These are phyloP conservation scores for Volutella citrinella DNA, from an alignment of 2,329 filamentous ascomycete genomes.

Conservation along the genomic window DNA sequence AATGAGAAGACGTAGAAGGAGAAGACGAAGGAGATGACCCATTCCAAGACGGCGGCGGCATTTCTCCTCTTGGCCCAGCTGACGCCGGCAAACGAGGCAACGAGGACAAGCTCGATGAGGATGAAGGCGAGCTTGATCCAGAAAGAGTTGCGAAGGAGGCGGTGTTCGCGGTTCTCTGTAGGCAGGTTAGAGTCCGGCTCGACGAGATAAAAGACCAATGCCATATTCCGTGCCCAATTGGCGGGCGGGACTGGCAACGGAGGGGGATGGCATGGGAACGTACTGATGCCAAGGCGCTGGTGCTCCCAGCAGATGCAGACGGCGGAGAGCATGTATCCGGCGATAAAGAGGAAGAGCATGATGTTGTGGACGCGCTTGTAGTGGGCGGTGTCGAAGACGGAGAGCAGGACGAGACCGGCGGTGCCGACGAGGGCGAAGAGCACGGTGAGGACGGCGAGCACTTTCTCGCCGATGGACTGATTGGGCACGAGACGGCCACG, in stretches of 20 bases:
- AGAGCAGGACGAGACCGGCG: slow-evolving; percentile 74
- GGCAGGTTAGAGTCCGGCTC: slow-evolving; percentile 6
- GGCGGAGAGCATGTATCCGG: slow-evolving; percentile 79
- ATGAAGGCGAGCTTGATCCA: slow-evolving; percentile 86
- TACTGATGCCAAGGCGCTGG: slow-evolving; percentile 74
- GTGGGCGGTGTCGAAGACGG: slow-evolving; percentile 78
- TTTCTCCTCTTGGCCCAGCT: slow-evolving; percentile 52
- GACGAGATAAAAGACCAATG: too few relatives aligned
- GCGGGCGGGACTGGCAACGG: too few relatives aligned
- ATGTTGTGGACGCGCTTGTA: slow-evolving; percentile 67
- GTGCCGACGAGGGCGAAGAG: slow-evolving; percentile 72
- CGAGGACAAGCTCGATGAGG: slow-evolving; percentile 71
- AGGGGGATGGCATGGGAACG: too few relatives aligned
- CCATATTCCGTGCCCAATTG: too few relatives aligned
- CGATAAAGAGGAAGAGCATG: slow-evolving; percentile 81
- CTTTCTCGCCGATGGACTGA: slow-evolving; percentile 57
- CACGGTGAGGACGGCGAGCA: slow-evolving; percentile 60
- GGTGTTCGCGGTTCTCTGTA: slow-evolving; percentile 68
- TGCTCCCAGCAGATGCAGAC: slow-evolving; percentile 91
- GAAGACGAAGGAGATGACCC: slow-evolving; percentile 77
- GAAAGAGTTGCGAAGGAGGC: slow-evolving; percentile 74
- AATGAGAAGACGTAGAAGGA: slow-evolving; percentile 87
- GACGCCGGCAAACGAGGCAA: slow-evolving; percentile 66
- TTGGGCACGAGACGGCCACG: slow-evolving; percentile 75
- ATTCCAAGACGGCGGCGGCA: slow-evolving; percentile 74